These are phyloP conservation scores for Xerocomellus dryophilus DNA, from an alignment of 768 basidiomycete genomes.

Conservation along the genomic window DNA sequence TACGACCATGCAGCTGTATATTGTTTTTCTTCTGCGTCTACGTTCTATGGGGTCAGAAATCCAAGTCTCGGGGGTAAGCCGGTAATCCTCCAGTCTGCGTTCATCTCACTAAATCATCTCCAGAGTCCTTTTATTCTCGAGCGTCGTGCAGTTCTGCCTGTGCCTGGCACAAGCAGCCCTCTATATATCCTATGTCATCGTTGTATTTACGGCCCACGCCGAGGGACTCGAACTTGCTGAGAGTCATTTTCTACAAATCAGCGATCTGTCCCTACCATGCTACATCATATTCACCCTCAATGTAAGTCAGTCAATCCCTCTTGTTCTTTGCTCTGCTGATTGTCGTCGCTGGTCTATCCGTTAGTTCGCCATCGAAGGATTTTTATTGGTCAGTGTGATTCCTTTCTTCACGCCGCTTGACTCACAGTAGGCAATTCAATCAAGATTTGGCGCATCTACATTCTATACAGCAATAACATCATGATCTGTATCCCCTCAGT, in stretches of 20 bases:
- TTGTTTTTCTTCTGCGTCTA: constrained; percentile 21
- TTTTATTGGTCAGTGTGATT: constrained; percentile 15
- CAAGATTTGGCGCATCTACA: constrained; percentile 26
- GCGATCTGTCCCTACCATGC: constrained; percentile 1
- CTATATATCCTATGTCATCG: not conserved
- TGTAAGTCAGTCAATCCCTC: constrained; percentile 1
- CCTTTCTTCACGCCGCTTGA: not conserved
- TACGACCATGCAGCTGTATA: constrained; percentile 2
- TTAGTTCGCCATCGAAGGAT: constrained; percentile 18
- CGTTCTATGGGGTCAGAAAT: constrained; percentile 12
- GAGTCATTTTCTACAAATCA: not conserved
- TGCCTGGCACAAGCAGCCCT: constrained; percentile 7
- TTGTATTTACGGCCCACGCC: not conserved
- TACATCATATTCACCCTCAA: constrained; percentile 20
- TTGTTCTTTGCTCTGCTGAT: not conserved
- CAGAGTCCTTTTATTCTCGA: constrained; percentile 14
- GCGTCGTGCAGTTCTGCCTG: constrained; percentile 17
- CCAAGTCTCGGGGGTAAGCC: constrained; percentile 1
- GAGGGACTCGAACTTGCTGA: not conserved
- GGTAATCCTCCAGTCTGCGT: not conserved
- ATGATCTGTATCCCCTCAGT: constrained; percentile 20
- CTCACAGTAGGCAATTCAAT: not conserved
- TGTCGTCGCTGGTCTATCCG: not conserved
- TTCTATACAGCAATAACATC: constrained; percentile 14
- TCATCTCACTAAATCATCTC: not conserved